Evolutionary conservation across 2,329 filamentous ascomycete species (phyloP).

Genomic region (Alternaria consortialis): DNA sequence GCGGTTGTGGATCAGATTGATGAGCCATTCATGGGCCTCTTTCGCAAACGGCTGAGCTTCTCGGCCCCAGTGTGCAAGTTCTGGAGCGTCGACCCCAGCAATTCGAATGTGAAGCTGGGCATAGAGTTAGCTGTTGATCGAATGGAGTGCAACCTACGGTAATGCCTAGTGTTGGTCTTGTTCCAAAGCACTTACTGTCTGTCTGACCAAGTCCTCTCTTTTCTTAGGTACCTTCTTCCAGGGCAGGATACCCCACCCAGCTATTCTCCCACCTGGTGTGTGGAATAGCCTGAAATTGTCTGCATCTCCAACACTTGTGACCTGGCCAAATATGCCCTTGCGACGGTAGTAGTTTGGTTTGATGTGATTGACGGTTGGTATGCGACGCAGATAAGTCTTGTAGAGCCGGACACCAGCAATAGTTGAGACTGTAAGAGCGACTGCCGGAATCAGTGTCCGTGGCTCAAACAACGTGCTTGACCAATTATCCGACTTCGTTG

Average conservation of each 20-base stretch:
- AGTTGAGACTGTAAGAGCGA: slow-evolving; percentile 65
- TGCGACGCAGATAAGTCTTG: slow-evolving; percentile 77
- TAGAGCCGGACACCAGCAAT: slow-evolving; percentile 69
- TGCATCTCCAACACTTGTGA: slow-evolving; percentile 94
- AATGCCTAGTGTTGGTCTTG: neutral
- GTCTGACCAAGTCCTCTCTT: slow-evolving; percentile 74
- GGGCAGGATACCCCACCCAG: slow-evolving; percentile 92
- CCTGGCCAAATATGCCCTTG: slow-evolving; percentile 80
- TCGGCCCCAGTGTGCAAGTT: slow-evolving; percentile 89
- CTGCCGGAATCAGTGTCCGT: slow-evolving; percentile 62
- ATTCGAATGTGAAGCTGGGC: slow-evolving; percentile 83
- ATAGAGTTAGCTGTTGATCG: slow-evolving; percentile 22
- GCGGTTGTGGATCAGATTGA: slow-evolving; percentile 72
- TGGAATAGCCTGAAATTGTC: slow-evolving; percentile 96
- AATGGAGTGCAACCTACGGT: neutral
- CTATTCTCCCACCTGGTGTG: slow-evolving; percentile 85
- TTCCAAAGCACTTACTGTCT: slow-evolving; percentile 68
- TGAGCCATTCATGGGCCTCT: slow-evolving; percentile 86
- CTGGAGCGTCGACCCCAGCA: slow-evolving; percentile 92
- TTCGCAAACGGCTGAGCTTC: slow-evolving; percentile 83
- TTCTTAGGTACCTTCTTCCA: slow-evolving; percentile 74
- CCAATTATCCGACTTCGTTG: slow-evolving; percentile 56
- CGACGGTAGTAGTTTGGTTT: slow-evolving; percentile 77
- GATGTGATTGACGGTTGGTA: slow-evolving; percentile 80
- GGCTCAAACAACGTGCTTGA: slow-evolving; percentile 64